Conservation (phyloP, 352 stramenopile species). For the Globisporangium irregulare region DNA sequence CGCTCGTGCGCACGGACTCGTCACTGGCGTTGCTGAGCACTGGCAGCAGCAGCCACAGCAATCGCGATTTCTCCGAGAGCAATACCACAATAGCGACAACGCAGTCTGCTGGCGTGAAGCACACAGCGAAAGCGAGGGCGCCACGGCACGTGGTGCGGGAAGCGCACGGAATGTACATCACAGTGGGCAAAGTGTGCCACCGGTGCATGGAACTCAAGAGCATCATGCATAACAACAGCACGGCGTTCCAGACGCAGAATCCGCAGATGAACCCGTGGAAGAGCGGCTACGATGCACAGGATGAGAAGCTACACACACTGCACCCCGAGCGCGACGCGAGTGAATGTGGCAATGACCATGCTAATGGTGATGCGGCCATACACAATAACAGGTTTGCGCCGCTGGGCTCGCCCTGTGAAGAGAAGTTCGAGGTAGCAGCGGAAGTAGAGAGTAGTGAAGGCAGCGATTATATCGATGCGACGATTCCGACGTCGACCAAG, state of each 20-base stretch:
- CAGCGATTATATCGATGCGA: neutral
- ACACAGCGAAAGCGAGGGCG: neutral
- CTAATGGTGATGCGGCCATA: neutral
- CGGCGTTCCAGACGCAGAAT: slow-evolving; percentile 20
- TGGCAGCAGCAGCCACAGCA: neutral
- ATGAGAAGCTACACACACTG: slow-evolving; percentile 6
- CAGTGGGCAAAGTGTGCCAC: slow-evolving; percentile 60
- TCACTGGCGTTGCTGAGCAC: slow-evolving; percentile 1
- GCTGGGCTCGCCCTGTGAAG: slow-evolving; percentile 1
- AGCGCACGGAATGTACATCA: slow-evolving; percentile 25
- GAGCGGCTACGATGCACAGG: neutral
- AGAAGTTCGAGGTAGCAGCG: neutral
- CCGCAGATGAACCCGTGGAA: slow-evolving; percentile 5
- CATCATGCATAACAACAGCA: slow-evolving; percentile 34
- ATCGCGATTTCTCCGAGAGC: neutral
- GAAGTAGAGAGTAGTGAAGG: neutral
- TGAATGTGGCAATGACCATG: neutral
- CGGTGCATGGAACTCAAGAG: slow-evolving; percentile 52
- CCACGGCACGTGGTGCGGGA: neutral
- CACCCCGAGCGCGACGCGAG: neutral
- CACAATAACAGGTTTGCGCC: neutral
- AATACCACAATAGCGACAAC: neutral
- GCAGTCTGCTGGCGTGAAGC: neutral
- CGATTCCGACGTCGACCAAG: neutral
- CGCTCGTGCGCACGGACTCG: slow-evolving; percentile 6